These are phyloP conservation scores for Chloranthus sessilifolius DNA, from an alignment of 164 flowering plant species.

Conservation along the genomic window DNA sequence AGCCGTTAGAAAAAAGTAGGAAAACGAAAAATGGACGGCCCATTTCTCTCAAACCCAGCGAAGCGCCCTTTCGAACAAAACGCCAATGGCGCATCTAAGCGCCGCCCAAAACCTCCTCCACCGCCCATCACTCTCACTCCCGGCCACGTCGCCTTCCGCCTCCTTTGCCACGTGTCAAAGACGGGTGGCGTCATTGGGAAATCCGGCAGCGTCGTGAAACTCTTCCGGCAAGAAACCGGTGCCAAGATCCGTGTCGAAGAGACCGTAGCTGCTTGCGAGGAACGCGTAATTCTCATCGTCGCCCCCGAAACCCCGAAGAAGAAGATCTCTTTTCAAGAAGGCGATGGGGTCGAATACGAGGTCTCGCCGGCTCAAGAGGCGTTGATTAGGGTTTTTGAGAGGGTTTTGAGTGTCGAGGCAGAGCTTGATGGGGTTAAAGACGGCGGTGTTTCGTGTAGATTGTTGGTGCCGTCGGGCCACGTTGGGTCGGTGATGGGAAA, in stretches of 20 bases:
- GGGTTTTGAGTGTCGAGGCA: slow-evolving; percentile 58
- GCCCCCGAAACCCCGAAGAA: slow-evolving; percentile 20
- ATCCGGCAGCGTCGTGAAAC: slow-evolving; percentile 58
- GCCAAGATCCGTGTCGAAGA: slow-evolving; percentile 67
- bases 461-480: slow-evolving; percentile 51
- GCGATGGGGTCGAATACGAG: slow-evolving; percentile 5
- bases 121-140: slow-evolving; percentile 31
- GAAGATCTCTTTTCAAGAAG: slow-evolving; percentile 17
- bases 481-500: slow-evolving; percentile 74
- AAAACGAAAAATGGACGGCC: slow-evolving; percentile 5
- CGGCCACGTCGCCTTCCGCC: slow-evolving; percentile 53
- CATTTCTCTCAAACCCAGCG: neutral
- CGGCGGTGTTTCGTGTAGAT: slow-evolving; percentile 51
- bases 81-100: slow-evolving; percentile 23
- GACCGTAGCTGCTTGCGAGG: slow-evolving; percentile 31
- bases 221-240: slow-evolving; percentile 51
- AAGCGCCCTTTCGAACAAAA: neutral
- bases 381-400: slow-evolving; percentile 58
- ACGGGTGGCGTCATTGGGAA: slow-evolving; percentile 82
- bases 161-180: slow-evolving; percentile 66
- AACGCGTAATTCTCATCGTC: slow-evolving; percentile 47
- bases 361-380: slow-evolving; percentile 66
- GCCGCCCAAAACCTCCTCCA: slow-evolving; percentile 33
- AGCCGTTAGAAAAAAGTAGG: no score
- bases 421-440: slow-evolving; percentile 31